Evolutionary conservation across 2,329 filamentous ascomycete species (phyloP), one percentile per base, ranked within the genome.

Genomic region (Colletotrichum sp.): DNA sequence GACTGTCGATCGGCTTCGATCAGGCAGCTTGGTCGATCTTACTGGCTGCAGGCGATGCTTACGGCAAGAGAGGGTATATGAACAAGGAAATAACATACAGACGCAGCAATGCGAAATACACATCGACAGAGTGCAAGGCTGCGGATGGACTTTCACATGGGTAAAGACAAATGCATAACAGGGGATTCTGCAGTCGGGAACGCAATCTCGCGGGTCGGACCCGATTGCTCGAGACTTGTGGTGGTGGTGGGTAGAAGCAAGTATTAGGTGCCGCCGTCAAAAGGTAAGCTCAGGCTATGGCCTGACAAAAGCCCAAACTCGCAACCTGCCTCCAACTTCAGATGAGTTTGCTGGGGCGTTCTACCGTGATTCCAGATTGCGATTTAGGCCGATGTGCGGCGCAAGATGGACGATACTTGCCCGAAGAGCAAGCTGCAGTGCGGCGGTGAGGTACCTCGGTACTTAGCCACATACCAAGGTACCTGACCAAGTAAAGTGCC

Each of bases 211-310:
- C 44, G 66, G 63, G 39, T 28, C 69, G 34, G 34, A 36, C n/a
- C 63, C 24, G 26, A 63, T 30, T 52, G 44, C 44, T 52, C 44
- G 44, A 52, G 44, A 24, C 44, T n/a, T 12, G 10, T 52, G 44
- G 44, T 52, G n/a, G 44, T 52, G 44, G 44, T 52, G n/a, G 44
- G n/a, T 13, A 22, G 44, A 52, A 13, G 44, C 44, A 24, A 22
- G 44, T 34, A 57, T 64, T 57, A 75, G 69, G 69, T 75, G 63
- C 68, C 30, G 15, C 18, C 28, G 24, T 60, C 39, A 44, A 62
- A 72, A 73, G 22, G 64, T 64, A 75, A 75, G 73, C 73, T 73
- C 73, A 60, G 48, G 70, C 73, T 64, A 73, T 75, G 73, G 70
- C 59, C 73, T 68, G 73, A 69, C 65, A 34, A 52, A 65, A 32